Conservation (phyloP, 2,329 filamentous ascomycete genomes). For the Colletotrichum melonis region DNA sequence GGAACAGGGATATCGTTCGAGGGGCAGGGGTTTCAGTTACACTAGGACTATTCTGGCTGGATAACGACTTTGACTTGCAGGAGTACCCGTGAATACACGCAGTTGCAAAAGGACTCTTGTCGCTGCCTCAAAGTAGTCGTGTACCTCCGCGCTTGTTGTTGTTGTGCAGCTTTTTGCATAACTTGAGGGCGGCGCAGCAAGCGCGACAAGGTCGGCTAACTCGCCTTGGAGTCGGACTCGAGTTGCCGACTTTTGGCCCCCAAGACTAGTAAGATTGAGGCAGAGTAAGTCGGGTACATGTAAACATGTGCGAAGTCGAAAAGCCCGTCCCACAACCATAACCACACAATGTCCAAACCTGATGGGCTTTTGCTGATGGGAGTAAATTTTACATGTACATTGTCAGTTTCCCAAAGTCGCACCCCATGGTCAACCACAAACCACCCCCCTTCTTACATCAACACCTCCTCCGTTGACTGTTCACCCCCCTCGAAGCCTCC, state of each 20-base stretch:
- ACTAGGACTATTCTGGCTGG: not conserved
- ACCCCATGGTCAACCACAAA: not conserved
- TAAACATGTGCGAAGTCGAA: not conserved
- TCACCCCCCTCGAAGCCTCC: not conserved
- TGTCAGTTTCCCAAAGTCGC: not conserved
- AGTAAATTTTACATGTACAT: not conserved
- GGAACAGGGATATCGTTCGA: not conserved
- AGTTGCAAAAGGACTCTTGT: not conserved
- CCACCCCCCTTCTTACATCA: not conserved
- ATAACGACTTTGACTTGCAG: not conserved
- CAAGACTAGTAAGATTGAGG: not conserved
- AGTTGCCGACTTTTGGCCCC: not conserved
- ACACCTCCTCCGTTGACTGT: not conserved
- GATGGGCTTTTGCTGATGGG: not conserved
- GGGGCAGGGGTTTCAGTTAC: not conserved
- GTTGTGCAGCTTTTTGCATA: not conserved
- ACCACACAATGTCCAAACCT: not conserved
- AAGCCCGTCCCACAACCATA: not conserved
- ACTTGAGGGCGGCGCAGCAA: conserved; percentile 1
- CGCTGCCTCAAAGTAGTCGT: not conserved
- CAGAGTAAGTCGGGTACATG: not conserved
- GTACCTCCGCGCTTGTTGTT: not conserved
- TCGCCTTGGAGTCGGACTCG: not conserved
- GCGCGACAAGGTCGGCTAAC: not conserved
- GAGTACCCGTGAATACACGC: not conserved